Evolutionary conservation across 169 alveolate species (phyloP), one percentile per base, ranked within the genome.

Genomic region (Plasmodium coatneyi): DNA sequence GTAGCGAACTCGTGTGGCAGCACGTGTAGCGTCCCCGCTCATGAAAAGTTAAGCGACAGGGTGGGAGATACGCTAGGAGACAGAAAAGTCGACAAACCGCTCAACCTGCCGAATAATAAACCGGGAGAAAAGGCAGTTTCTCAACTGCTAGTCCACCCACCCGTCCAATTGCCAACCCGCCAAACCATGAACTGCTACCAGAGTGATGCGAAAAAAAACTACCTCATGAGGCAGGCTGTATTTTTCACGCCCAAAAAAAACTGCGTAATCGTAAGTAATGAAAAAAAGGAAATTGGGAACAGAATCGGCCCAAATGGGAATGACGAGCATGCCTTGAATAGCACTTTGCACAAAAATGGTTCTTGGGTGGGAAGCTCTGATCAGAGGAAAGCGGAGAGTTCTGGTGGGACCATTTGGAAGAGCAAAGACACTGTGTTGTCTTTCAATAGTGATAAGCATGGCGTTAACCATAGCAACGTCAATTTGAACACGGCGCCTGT

Each of bases 221-320:
- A 56, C 5, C 72, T 78, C 30, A 66, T 87, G 52, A 79, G 71
- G 32, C 86, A 87, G 66, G 93, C 93, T 9, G 72, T 87, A 32
- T 60, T 87, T 41, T 87, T 87, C 71, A 79, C 93, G 19, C 89
- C 86, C 7, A 87, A 78, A 87, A 87, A 87, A 60, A 87, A 43
- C 49, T 14, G 16, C 7, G 16, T 79, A 34, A 87, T 76, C 49
- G 30, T 81, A 79, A 87, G 87, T 28, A 87, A 87, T 87, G 93
- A 87, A 78, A 87, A 87, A 60, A 87, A 87, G 34, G 89, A 87
- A 52, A 87, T 54, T 54, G 93, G 70, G 32, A 78, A 60, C 56
- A 87, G 78, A 32, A 43, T 78, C 12, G 43, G 60, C 30, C 82
- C 54, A 22, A 87, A 87, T 87, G 52, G 39, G 41, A 76, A 28